These are phyloP conservation scores for Castanea crenata DNA, from an alignment of 306 rosid genomes.

Conservation along the genomic window DNA sequence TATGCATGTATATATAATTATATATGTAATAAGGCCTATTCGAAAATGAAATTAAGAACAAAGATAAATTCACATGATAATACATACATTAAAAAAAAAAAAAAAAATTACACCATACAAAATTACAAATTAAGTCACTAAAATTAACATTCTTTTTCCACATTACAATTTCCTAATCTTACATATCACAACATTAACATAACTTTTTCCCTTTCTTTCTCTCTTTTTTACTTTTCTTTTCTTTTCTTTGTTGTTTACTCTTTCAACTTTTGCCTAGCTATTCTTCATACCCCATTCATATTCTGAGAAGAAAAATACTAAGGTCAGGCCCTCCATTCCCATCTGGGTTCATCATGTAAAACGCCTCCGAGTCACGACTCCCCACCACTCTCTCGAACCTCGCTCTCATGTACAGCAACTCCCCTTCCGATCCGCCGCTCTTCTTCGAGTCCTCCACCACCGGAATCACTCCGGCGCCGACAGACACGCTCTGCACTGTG, in stretches of 20 bases:
- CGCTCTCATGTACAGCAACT: constrained; percentile 93
- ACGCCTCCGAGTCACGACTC: constrained; percentile 95
- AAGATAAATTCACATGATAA: not conserved
- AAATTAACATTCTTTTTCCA: not conserved
- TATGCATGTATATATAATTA: not conserved
- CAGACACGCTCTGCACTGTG: constrained; percentile 73
- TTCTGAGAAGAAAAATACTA: constrained; percentile 77
- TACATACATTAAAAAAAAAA: not conserved
- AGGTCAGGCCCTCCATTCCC: constrained; percentile 92
- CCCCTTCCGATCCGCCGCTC: constrained; percentile 53
- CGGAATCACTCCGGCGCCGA: constrained; percentile 92
- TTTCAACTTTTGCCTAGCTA: not conserved
- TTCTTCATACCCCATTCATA: constrained; percentile 23
- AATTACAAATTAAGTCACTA: not conserved
- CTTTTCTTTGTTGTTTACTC: not conserved
- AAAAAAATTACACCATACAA: not conserved
- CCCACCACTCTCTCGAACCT: constrained; percentile 92
- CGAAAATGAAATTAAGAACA: not conserved
- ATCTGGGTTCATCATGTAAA: constrained; percentile 94
- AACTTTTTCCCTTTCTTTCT: not conserved
- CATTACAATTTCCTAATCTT: not conserved
- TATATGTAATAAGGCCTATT: not conserved
- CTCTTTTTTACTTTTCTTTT: not conserved
- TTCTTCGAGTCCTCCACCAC: constrained; percentile 42
- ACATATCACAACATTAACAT: not conserved